phyloP scores from a whole-genome alignment of 73 alveolate species.

The Tetrahymena malaccensis region DNA sequence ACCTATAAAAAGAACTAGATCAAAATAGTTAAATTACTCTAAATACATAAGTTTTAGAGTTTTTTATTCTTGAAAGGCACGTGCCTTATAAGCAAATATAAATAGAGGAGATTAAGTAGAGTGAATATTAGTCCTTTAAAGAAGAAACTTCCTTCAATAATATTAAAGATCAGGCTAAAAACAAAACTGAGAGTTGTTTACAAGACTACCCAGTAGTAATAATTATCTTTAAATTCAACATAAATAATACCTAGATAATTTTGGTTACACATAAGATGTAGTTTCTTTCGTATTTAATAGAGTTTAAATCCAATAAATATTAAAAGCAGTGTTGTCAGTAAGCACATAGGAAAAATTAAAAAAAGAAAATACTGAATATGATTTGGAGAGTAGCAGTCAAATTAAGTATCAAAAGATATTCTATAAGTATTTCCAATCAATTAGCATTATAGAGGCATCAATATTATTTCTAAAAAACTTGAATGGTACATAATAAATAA shows the following conservation, averaged over 20 bases:
- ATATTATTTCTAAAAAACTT: not conserved
- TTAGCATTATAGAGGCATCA: not conserved
- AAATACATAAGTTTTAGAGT: not conserved
- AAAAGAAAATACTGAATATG: not conserved
- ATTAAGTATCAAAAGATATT: not conserved
- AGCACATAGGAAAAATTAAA: not conserved
- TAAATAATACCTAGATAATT: not conserved
- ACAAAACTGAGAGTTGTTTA: not conserved
- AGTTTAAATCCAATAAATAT: not conserved
- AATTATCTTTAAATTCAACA: not conserved
- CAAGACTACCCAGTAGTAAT: not conserved
- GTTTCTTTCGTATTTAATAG: not conserved
- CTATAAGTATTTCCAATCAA: not conserved
- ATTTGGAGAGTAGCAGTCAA: not conserved
- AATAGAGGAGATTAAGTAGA: not conserved
- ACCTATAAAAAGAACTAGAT: not conserved
- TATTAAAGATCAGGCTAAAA: not conserved
- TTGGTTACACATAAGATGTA: not conserved
- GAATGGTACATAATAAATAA: not conserved
- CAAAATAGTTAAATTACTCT: not conserved
- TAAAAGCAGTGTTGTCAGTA: not conserved
- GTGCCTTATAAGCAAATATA: not conserved
- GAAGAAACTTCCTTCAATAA: not conserved
- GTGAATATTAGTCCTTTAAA: not conserved
- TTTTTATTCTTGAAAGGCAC: not conserved